A percentile compares a stretch with the other conserved stretches of the same genome.
Conservation (phyloP, 2,329 filamentous ascomycete species). For the Aspergillus tanneri region DNA sequence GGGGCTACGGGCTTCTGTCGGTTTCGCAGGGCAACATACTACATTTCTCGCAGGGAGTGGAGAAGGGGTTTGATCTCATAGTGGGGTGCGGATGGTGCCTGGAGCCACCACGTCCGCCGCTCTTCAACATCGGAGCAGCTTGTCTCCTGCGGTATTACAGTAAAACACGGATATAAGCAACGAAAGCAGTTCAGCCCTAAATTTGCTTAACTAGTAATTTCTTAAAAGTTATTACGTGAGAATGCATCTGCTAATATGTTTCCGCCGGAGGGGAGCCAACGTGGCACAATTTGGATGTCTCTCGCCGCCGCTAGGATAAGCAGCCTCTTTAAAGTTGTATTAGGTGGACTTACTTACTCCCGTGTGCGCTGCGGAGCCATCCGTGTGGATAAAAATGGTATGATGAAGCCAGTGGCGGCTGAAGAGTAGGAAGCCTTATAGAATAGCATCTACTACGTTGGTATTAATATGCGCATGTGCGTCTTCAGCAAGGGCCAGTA, state of each 20-base stretch:
- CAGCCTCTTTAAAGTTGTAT: neutral
- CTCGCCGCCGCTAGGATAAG: slow-evolving; percentile 1
- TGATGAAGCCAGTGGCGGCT: neutral
- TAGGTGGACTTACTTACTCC: neutral
- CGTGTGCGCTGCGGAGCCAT: neutral
- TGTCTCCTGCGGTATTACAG: too few species aligned
- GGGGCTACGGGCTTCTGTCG: too few species aligned
- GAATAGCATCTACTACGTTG: neutral
- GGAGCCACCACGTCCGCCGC: too few species aligned
- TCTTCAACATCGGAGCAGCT: too few species aligned
- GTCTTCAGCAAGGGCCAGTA: neutral
- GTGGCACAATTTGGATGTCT: neutral
- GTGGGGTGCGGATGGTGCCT: too few species aligned
- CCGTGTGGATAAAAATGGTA: neutral
- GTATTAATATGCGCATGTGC: slow-evolving; percentile 1
- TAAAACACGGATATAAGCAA: too few species aligned
- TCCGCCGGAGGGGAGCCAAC: neutral
- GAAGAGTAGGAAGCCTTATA: neutral
- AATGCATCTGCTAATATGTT: neutral
- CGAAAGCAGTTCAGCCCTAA: too few species aligned
- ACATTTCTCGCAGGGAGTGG: too few species aligned
- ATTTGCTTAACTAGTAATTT: too few species aligned
- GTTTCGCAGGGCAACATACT: too few species aligned
- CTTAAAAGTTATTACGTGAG: neutral
- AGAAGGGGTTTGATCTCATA: too few species aligned